Percentiles rank a stretch among this genome's conserved stretches.
phyloP scores from a whole-genome alignment of 371 early-diverging fungal species.

The Rhizopus microsporus region DNA sequence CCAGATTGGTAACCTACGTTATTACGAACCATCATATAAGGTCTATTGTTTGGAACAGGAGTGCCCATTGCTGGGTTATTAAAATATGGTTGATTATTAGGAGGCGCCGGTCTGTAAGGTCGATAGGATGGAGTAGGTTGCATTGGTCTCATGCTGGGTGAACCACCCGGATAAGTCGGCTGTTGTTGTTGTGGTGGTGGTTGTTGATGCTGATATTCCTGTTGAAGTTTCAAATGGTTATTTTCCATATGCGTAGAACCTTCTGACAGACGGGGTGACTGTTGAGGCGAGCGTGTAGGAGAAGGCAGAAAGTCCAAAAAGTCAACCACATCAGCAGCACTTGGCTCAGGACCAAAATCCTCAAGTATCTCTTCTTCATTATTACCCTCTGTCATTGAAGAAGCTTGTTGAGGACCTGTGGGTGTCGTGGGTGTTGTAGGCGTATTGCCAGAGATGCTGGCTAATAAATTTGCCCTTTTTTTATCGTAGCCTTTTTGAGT shows the following conservation, averaged over 20 bases:
- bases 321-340: conserved; percentile 56
- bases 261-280: neutral
- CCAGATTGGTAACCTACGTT: conserved; percentile 5
- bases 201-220: conserved; percentile 14
- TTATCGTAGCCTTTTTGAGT: conserved; percentile 73
- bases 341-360: conserved; percentile 48
- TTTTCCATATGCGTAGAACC: conserved; percentile 36
- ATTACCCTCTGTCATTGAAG: too few relatives aligned
- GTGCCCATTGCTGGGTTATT: conserved; percentile 7
- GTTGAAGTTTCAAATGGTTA: conserved; percentile 24
- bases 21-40: conserved; percentile 15
- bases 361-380: conserved; percentile 15
- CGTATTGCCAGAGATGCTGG: conserved; percentile 7
- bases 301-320: conserved; percentile 53
- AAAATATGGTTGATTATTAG: conserved; percentile 14
- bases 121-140: conserved; percentile 13
- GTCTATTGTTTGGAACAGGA: conserved; percentile 23
- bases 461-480: conserved; percentile 49
- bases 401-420: conserved; percentile 10
- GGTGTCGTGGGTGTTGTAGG: conserved; percentile 17
- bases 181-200: conserved; percentile 8
- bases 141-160: conserved; percentile 15
- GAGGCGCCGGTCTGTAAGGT: conserved; percentile 13
- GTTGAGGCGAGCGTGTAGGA: conserved; percentile 46
- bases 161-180: neutral